Base-by-base conservation (phyloP, 2,329 filamentous ascomycete species). In the Neoascochyta sp. region DNA sequence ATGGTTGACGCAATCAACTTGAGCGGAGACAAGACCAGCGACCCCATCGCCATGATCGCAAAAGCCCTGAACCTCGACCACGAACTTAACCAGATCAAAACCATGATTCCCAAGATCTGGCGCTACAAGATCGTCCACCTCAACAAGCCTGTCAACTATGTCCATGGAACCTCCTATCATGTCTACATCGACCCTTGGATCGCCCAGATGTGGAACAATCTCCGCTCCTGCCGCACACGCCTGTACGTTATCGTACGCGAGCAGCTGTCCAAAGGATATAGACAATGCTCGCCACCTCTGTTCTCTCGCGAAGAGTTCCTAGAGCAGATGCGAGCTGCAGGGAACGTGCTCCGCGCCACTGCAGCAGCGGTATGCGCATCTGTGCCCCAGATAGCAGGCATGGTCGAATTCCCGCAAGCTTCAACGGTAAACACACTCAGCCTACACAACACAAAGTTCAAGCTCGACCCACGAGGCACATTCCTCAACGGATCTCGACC, bases 151-250 rank as follows among this genome's bases (percentile, higher is more conserved):
- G 35, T 41, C 0, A 28, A 47, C 9, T 24, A 50, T 17, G 43
- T 46, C 1, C 47, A 41, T 35, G 44, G 47, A 2, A 36, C 42
- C 5, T 35, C 30, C 17, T 62, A 57, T 22, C 46, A 59, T 33
- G 35, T 59, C 11, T 62, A 60, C 35, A 31, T 39, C 6, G 50
- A 55, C 20, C 43, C 50, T 2, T 60, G 55, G 52, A 45, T 59
- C 7, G 40, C 41, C 3, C 46, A 53, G 18, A 53, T 58, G 41
- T 57, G 50, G 52, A 60, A 58, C 32, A 50, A 53, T 21, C 43
- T 59, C 14, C 36, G 52, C 3, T 32, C 37, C 3, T 43, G 48
- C 20, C 45, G 50, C 2, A 34, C 58, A 15, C 26, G 42, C 18
- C 45, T 62, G 1, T 50, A 53, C 28, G 36, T 34, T 14, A 17